phyloP scores from a whole-genome alignment of 179 eudicot genomes.

The Vitellaria paradoxa region DNA sequence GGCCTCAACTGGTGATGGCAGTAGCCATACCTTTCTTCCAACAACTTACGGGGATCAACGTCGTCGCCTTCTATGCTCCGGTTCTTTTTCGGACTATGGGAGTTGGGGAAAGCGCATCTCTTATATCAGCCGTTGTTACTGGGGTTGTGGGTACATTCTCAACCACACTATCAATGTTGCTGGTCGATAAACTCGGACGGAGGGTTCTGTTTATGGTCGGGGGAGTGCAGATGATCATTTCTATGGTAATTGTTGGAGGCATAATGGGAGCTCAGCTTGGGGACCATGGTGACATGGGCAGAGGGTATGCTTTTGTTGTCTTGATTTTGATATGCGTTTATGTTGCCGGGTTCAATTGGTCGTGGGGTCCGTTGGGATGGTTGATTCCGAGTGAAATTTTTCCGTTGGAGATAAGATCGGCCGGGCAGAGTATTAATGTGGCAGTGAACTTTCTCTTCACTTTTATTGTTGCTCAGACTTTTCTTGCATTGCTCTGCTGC shows the following conservation, averaged over 20 bases:
- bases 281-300: slow-evolving; percentile 30
- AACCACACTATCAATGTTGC: slow-evolving; percentile 21
- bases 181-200: slow-evolving; percentile 33
- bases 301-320: slow-evolving; percentile 22
- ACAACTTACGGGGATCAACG: slow-evolving; percentile 43
- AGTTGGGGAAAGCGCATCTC: slow-evolving; percentile 32
- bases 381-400: slow-evolving; percentile 46
- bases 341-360: slow-evolving; percentile 33
- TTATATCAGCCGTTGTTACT: slow-evolving; percentile 26
- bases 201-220: slow-evolving; percentile 20
- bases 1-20: slow-evolving; percentile 27
- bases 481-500: slow-evolving; percentile 38
- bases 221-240: slow-evolving; percentile 25
- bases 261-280: slow-evolving; percentile 30
- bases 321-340: slow-evolving; percentile 25
- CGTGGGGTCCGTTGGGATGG: slow-evolving; percentile 48
- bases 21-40: slow-evolving; percentile 34
- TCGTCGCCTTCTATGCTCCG: slow-evolving; percentile 40
- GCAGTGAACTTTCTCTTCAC: slow-evolving; percentile 38
- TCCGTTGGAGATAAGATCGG: slow-evolving; percentile 46
- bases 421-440: slow-evolving; percentile 43
- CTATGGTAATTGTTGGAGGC: slow-evolving; percentile 20
- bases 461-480: slow-evolving; percentile 31
- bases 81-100: slow-evolving; percentile 37
- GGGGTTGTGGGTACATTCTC: slow-evolving; percentile 22